phyloP scores from a whole-genome alignment of 176 grass and related monocot species.

The Rhynchospora breviuscula region DNA sequence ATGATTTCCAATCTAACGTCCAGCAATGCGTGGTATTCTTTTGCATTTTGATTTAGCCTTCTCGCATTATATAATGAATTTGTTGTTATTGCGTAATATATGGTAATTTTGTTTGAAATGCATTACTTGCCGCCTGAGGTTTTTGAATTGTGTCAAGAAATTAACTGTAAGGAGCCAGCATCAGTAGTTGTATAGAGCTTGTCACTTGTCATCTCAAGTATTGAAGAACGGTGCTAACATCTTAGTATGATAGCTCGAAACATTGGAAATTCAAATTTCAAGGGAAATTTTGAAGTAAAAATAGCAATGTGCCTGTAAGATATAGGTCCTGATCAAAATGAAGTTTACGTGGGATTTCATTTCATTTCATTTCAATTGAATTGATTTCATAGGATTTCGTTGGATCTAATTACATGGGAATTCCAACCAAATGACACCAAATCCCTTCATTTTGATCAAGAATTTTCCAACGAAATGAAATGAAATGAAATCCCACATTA shows the following conservation, averaged over 20 bases:
- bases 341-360: no score
- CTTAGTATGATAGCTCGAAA: neutral
- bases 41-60: neutral
- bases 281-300: neutral
- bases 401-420: no score
- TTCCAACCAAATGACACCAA: no score
- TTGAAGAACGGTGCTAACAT: neutral
- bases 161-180: neutral
- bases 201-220: neutral
- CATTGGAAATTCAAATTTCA: neutral
- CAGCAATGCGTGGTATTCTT: conserved; percentile 77
- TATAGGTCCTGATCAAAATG: no score
- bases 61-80: neutral
- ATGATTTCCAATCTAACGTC: conserved; percentile 65
- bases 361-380: no score
- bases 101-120: neutral
- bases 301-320: neutral
- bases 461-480: no score
- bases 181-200: neutral
- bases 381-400: no score
- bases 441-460: no score
- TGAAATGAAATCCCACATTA: no score
- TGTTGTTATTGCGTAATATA: neutral
- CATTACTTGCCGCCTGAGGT: neutral
- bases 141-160: neutral